phyloP scores from a whole-genome alignment of 2,329 filamentous ascomycete genomes.

The Stachybotrys echinatus region DNA sequence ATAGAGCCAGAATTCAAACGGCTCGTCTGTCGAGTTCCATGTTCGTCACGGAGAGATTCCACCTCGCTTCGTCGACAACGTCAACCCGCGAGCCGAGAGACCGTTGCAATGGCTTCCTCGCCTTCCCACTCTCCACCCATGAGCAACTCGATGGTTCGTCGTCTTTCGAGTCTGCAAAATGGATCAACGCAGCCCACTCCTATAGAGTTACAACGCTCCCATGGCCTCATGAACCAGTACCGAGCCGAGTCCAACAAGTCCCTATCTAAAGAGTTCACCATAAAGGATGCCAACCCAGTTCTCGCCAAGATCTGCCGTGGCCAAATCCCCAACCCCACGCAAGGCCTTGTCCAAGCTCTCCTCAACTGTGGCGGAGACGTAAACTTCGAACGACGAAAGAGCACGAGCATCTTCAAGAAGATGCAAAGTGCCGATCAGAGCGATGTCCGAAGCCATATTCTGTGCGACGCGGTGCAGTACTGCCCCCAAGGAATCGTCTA shows the following conservation, averaged over 20 bases:
- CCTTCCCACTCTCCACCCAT: neutral
- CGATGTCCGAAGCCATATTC: constrained; percentile 3
- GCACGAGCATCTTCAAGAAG: neutral
- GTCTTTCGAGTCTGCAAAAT: neutral
- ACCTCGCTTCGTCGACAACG: no score
- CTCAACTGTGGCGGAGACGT: neutral
- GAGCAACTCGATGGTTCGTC: neutral
- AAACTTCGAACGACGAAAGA: neutral
- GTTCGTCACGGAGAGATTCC: no score
- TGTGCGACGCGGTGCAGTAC: constrained; percentile 1
- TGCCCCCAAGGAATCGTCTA: constrained; percentile 3
- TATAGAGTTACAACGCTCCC: neutral
- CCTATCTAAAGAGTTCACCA: neutral
- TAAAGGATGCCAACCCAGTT: neutral
- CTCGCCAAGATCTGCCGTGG: neutral
- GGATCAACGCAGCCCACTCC: neutral
- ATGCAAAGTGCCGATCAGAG: constrained; percentile 1
- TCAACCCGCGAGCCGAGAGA: no score
- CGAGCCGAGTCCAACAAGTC: neutral
- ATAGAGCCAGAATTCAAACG: no score
- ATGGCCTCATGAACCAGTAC: neutral
- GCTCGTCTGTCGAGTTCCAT: no score
- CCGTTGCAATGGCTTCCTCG: neutral
- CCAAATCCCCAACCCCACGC: neutral
- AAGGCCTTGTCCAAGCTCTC: neutral